These are phyloP conservation scores for Gryganskiella cystojenkinii DNA, from an alignment of 192 early-diverging fungal genomes.

Conservation along the genomic window DNA sequence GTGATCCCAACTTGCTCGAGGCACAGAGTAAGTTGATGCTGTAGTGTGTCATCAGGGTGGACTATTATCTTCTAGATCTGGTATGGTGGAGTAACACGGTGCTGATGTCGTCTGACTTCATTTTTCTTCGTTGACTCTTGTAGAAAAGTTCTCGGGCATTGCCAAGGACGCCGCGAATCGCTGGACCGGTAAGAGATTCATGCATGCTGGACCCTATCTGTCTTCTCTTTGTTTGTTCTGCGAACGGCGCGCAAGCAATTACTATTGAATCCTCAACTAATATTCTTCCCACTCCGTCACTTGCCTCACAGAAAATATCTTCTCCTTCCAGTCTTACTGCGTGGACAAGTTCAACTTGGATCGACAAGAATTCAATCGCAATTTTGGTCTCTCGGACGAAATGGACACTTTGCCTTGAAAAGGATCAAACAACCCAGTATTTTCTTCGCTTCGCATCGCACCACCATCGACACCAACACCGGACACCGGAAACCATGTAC, in stretches of 20 bases:
- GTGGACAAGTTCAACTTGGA: conserved; percentile 76
- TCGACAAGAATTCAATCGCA: conserved; percentile 67
- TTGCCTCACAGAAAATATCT: conserved; percentile 76
- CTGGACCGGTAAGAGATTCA: conserved; percentile 75
- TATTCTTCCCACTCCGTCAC: not conserved
- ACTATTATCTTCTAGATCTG: not conserved
- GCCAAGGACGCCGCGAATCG: conserved; percentile 84
- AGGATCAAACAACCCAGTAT: too few relatives aligned
- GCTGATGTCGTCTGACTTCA: too few relatives aligned
- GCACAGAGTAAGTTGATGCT: conserved; percentile 66
- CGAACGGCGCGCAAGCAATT: not conserved
- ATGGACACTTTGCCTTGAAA: conserved; percentile 74
- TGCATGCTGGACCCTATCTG: not conserved
- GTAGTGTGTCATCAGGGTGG: not conserved
- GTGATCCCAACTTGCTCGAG: conserved; percentile 78
- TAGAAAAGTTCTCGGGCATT: conserved; percentile 65
- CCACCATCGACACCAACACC: too few relatives aligned
- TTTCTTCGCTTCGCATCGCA: too few relatives aligned
- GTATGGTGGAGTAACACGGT: too few relatives aligned
- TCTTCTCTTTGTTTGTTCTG: not conserved
- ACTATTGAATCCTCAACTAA: not conserved
- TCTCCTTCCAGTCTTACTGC: conserved; percentile 83
- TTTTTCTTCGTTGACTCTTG: not conserved
- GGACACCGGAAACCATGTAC: too few relatives aligned
- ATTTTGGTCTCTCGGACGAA: conserved; percentile 77